phyloP scores from a whole-genome alignment of 306 rosid genomes.

The Lagenaria siceraria region DNA sequence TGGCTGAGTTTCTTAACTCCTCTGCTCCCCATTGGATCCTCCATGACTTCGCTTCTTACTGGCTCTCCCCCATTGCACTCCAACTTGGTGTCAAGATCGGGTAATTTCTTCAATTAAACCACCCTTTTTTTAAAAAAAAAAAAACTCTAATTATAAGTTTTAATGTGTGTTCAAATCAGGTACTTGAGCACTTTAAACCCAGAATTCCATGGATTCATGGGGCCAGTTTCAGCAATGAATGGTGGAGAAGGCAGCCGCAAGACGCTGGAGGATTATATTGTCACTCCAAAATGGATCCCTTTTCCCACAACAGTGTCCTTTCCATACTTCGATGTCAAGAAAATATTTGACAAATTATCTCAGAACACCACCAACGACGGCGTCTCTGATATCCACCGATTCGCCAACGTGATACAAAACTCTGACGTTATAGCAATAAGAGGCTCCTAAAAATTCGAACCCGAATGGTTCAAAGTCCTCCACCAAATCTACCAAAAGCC shows the following conservation, averaged over 20 bases:
- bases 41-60: constrained; percentile 26
- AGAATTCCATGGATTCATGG: neutral
- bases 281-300: constrained; percentile 16
- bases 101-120: neutral
- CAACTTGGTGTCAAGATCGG: constrained; percentile 14
- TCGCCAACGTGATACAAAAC: neutral
- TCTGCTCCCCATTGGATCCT: constrained; percentile 42
- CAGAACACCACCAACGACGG: neutral
- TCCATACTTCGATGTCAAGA: constrained; percentile 2
- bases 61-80: constrained; percentile 4
- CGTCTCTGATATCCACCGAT: neutral
- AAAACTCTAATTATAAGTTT: no score
- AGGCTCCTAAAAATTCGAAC: constrained; percentile 12
- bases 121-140: no score
- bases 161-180: neutral
- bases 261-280: neutral
- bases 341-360: neutral
- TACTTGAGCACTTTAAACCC: neutral
- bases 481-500: neutral
- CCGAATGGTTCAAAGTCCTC: constrained; percentile 9
- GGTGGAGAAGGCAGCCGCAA: neutral
- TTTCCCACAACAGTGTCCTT: constrained; percentile 7
- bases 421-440: neutral
- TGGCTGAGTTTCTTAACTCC: constrained; percentile 15
- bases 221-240: neutral